Percentiles rank a stretch among this genome's conserved stretches.
Conservation (phyloP, 176 grass and related monocot species). For the Melocanna baccifera region DNA sequence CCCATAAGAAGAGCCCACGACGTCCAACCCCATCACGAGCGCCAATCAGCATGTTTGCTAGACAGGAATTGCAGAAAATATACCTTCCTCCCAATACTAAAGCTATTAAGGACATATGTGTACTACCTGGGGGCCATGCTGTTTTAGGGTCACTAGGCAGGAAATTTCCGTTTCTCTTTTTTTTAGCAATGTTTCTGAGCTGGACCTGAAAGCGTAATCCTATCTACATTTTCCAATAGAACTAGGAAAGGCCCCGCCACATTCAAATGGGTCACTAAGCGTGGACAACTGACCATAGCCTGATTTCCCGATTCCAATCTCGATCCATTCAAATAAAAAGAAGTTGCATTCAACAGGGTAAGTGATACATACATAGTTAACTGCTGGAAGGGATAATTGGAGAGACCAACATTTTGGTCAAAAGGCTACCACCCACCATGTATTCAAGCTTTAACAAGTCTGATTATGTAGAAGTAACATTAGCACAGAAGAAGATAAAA, state of each 20-base stretch:
- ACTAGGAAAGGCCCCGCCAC: too few relatives aligned
- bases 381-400: too few relatives aligned
- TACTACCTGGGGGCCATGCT: slow-evolving; percentile 54
- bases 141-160: slow-evolving; percentile 79
- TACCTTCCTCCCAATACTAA: slow-evolving; percentile 72
- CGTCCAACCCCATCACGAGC: not conserved
- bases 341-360: too few relatives aligned
- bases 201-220: too few relatives aligned
- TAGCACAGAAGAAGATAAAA: too few relatives aligned
- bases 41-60: slow-evolving; percentile 75
- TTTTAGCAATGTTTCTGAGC: slow-evolving; percentile 15
- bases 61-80: slow-evolving; percentile 49
- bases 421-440: not conserved
- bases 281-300: too few relatives aligned
- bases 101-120: slow-evolving; percentile 71
- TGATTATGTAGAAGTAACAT: not conserved
- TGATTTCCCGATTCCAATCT: too few relatives aligned
- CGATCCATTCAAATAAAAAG: too few relatives aligned
- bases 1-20: not conserved
- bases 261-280: too few relatives aligned
- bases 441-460: not conserved
- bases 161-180: slow-evolving; percentile 74
- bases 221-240: too few relatives aligned
- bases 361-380: too few relatives aligned
- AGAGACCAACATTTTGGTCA: too few relatives aligned